phyloP scores from a whole-genome alignment of 1,284 basidiomycete genomes.

The Heterobasidion occidentale region DNA sequence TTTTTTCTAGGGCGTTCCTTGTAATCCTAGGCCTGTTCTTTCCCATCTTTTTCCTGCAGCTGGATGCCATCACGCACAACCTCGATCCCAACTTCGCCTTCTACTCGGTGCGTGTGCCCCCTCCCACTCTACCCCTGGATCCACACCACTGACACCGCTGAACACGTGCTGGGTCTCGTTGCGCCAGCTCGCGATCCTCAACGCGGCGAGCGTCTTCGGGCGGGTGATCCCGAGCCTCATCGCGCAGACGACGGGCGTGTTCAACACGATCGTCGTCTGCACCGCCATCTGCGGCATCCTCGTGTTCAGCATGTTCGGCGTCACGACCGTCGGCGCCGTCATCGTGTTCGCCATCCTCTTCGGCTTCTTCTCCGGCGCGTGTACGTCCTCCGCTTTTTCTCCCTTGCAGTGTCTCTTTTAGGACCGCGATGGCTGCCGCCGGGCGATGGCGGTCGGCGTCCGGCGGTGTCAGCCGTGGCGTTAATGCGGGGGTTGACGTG shows the following conservation, averaged over 20 bases:
- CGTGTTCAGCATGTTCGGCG: constrained; percentile 14
- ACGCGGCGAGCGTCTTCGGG: constrained; percentile 10
- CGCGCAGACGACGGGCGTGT: constrained; percentile 7
- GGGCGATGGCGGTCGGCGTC: too few relatives aligned
- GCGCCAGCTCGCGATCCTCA: constrained; percentile 15
- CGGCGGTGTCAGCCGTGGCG: too few relatives aligned
- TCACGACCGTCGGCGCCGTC: constrained; percentile 5
- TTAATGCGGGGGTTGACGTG: too few relatives aligned
- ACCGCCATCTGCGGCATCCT: constrained; percentile 8
- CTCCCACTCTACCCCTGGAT: not conserved
- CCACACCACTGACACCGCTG: too few relatives aligned
- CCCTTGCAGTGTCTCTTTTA: too few relatives aligned
- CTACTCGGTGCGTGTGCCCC: not conserved
- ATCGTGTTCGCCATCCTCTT: constrained; percentile 10
- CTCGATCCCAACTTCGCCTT: constrained; percentile 2
- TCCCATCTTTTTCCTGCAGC: constrained; percentile 13
- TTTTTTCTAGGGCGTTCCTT: not conserved
- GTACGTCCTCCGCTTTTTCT: constrained; percentile 2
- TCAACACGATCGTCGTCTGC: constrained; percentile 1
- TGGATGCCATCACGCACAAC: constrained; percentile 7
- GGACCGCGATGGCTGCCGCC: too few relatives aligned
- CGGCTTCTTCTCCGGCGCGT: constrained; percentile 13
- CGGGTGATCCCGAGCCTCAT: constrained; percentile 12
- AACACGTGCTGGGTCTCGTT: not conserved
- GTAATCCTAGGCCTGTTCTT: not conserved